Evolutionary conservation across 2,329 filamentous ascomycete genomes (phyloP).

Genomic region (Aspergillus nomiae): DNA sequence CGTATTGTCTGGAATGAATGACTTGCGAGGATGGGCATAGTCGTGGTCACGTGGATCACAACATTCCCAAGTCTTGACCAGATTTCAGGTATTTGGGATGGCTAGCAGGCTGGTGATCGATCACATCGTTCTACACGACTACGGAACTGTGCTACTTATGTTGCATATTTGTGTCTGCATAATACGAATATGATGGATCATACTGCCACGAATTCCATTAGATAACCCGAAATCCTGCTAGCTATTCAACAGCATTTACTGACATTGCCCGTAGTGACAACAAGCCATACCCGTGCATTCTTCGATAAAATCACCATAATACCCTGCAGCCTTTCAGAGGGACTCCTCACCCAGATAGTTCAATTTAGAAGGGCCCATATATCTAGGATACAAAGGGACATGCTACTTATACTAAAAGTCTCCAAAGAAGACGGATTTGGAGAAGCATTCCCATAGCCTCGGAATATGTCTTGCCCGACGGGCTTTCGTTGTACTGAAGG

Average conservation of each 20-base stretch:
- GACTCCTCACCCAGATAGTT: rapidly evolving
- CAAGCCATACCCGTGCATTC: background rate
- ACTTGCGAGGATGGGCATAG: background rate
- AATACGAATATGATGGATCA: background rate
- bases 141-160: too few species aligned
- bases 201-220: background rate
- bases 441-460: background rate
- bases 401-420: background rate
- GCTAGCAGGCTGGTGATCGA: too few species aligned
- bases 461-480: background rate
- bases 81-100: background rate
- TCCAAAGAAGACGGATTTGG: background rate
- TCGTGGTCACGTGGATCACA: background rate
- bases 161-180: background rate
- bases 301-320: background rate
- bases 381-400: background rate
- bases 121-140: too few species aligned
- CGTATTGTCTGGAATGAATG: background rate
- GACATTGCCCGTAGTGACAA: background rate
- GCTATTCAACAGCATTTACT: background rate
- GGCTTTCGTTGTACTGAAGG: background rate
- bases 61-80: background rate
- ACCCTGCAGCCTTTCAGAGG: too few species aligned
- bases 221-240: background rate
- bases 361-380: background rate